A percentile compares a stretch with the other conserved stretches of the same genome.
phyloP scores from a whole-genome alignment of 2,329 filamentous ascomycete species.

The Thermoascus crustaceus region DNA sequence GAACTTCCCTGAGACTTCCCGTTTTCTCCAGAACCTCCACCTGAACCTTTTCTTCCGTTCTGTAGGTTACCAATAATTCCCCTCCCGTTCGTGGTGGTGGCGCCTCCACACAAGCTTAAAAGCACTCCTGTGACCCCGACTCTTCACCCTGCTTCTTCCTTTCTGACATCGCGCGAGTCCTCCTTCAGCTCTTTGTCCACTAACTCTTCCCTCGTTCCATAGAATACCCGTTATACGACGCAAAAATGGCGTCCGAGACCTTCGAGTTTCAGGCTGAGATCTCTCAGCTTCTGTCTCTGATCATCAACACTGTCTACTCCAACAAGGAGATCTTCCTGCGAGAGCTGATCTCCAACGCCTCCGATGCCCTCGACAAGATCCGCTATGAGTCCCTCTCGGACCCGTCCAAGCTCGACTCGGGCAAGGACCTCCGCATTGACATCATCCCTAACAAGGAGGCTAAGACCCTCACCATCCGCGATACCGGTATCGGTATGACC shows the following conservation, averaged over 20 bases:
- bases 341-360: conserved; percentile 97
- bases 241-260: conserved; percentile 78
- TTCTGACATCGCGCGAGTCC: no score
- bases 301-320: conserved; percentile 99
- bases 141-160: no score
- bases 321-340: conserved; percentile 99
- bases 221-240: conserved; percentile 23
- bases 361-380: conserved; percentile 99
- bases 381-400: conserved; percentile 97
- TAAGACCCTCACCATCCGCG: conserved; percentile 95
- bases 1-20: conserved; percentile 10
- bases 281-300: conserved; percentile 98
- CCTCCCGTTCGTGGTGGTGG: no score
- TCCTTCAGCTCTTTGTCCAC: no score
- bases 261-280: conserved; percentile 99
- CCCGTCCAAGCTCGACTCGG: conserved; percentile 89
- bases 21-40: conserved; percentile 6
- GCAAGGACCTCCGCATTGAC: conserved; percentile 98
- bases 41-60: conserved; percentile 4
- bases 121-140: no score
- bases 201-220: conserved; percentile 4
- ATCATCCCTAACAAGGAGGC: conserved; percentile 96
- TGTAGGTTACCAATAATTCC: no score
- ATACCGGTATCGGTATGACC: conserved; percentile 99
- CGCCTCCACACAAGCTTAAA: no score